These are phyloP conservation scores for Paraleonurus japonicus DNA, from an alignment of 257 asterid species.

Conservation along the genomic window DNA sequence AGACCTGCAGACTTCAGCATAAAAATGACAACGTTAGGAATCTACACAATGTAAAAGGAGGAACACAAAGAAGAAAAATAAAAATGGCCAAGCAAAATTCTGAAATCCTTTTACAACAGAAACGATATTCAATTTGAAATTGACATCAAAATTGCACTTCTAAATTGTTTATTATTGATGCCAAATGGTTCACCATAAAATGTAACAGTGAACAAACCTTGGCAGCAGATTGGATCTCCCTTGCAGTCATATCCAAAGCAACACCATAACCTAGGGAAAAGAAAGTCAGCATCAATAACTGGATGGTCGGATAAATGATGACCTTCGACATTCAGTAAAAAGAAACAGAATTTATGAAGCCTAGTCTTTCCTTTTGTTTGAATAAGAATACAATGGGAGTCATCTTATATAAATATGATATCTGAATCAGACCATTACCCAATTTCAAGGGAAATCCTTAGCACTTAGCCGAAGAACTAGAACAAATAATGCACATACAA, in stretches of 20 bases:
- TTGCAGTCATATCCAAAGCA: conserved; percentile 98
- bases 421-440: not conserved
- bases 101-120: not conserved
- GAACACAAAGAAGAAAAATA: not conserved
- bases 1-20: conserved; percentile 92
- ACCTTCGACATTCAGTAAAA: not conserved
- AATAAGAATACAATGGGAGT: not conserved
- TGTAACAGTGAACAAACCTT: conserved; percentile 54
- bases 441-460: not conserved
- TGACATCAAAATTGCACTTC: not conserved
- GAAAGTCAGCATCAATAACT: not conserved
- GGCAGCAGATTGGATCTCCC: conserved; percentile 87
- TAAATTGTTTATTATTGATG: not conserved
- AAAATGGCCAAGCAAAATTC: not conserved
- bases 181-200: conserved; percentile 12
- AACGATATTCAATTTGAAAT: not conserved
- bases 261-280: conserved; percentile 84
- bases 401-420: not conserved
- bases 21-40: conserved; percentile 22
- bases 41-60: not conserved
- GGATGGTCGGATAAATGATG: not conserved
- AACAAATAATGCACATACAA: not conserved
- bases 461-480: conserved; percentile 12
- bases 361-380: conserved; percentile 1
- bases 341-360: not conserved